Evolutionary conservation across 768 basidiomycete genomes (phyloP).

Genomic region (Trametes cubensis): DNA sequence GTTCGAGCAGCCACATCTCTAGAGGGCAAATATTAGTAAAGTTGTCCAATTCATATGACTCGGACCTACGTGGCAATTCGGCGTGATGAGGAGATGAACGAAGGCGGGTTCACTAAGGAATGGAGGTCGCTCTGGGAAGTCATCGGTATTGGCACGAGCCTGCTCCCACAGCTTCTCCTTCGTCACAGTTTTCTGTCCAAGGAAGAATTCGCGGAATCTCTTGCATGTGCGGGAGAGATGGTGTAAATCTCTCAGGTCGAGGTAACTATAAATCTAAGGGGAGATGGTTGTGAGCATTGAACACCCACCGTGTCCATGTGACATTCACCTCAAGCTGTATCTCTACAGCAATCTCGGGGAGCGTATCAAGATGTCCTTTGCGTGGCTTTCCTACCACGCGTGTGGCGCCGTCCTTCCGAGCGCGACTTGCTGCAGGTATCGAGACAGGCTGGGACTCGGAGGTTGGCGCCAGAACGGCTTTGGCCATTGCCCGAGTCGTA

Average conservation of each 20-base stretch:
- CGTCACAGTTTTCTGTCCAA: background rate
- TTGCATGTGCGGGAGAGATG: constrained; percentile 12
- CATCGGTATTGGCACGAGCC: background rate
- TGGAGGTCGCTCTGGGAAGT: background rate
- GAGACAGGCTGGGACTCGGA: too few species aligned
- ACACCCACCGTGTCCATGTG: background rate
- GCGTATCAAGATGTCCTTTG: background rate
- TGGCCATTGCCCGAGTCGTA: background rate
- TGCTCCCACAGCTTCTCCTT: background rate
- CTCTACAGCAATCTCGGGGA: background rate
- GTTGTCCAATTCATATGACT: background rate
- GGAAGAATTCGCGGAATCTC: constrained; percentile 1
- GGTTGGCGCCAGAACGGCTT: background rate
- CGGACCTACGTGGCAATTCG: constrained; percentile 1
- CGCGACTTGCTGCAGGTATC: too few species aligned
- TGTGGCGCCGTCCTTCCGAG: too few species aligned
- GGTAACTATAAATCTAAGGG: constrained; percentile 5
- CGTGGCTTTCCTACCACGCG: background rate
- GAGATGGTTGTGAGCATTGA: background rate
- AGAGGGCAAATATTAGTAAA: background rate
- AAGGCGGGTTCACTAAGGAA: constrained; percentile 10
- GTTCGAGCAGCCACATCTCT: background rate
- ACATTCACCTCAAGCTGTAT: background rate
- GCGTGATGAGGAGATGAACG: constrained; percentile 2
- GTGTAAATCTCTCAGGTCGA: constrained; percentile 1